A percentile compares a stretch with the other conserved stretches of the same genome.
Evolutionary conservation across 495 filamentous ascomycete species (phyloP).

Genomic region (Cudoniella acicularis): DNA sequence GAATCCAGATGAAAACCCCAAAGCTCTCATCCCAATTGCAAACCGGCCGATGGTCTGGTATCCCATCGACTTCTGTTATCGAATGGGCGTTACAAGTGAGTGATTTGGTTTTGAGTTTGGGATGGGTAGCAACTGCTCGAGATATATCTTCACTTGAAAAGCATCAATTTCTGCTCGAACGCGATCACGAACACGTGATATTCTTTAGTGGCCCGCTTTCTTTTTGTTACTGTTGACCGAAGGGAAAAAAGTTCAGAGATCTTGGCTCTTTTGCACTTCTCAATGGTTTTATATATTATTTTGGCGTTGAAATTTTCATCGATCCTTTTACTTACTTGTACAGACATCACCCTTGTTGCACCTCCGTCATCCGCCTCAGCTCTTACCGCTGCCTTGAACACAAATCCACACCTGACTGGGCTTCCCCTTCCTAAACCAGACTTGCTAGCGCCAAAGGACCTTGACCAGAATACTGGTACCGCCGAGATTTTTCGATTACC

Average conservation of each 20-base stretch:
- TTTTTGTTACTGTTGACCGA: too few relatives aligned
- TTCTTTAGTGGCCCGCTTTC: too few relatives aligned
- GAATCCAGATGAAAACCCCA: conserved; percentile 83
- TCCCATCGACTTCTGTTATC: conserved; percentile 83
- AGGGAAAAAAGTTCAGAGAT: too few relatives aligned
- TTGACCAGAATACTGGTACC: conserved; percentile 78
- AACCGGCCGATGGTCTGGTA: conserved; percentile 98
- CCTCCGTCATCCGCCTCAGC: conserved; percentile 69
- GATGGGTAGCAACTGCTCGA: background rate
- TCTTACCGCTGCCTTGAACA: conserved; percentile 73
- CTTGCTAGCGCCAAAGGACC: conserved; percentile 65
- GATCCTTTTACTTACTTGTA: background rate
- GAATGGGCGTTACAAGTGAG: conserved; percentile 76
- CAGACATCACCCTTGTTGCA: conserved; percentile 81
- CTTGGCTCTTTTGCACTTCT: too few relatives aligned
- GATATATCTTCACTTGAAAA: conserved; percentile 4
- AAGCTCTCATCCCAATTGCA: conserved; percentile 86
- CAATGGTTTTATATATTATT: too few relatives aligned
- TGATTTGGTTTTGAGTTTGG: background rate
- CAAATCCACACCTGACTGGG: conserved; percentile 81
- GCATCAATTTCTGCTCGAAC: background rate
- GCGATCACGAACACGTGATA: background rate
- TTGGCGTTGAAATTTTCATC: background rate
- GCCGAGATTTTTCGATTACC: conserved; percentile 83
- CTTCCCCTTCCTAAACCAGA: conserved; percentile 71